Evolutionary conservation across 495 filamentous ascomycete genomes (phyloP).

Genomic region (Lepidopterella palustris): DNA sequence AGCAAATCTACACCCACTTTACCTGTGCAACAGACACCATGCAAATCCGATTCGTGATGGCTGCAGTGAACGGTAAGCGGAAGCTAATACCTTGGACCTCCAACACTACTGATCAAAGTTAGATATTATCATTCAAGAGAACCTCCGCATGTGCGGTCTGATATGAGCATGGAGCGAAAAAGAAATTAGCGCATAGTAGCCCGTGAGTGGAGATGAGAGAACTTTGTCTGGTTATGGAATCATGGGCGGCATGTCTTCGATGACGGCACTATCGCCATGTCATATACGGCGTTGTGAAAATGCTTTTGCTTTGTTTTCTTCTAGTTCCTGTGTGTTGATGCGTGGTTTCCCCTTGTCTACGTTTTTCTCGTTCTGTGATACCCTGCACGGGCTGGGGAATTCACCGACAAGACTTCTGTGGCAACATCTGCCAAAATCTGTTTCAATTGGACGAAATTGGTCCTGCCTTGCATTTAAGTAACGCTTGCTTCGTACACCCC

Average conservation of each 20-base stretch:
- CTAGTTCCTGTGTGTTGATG: conserved; percentile 6
- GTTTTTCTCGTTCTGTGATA: conserved; percentile 25
- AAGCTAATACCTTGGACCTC: not conserved
- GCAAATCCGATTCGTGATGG: conserved; percentile 99
- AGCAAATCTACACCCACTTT: conserved; percentile 99
- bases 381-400: conserved; percentile 27
- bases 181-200: not conserved
- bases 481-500: not conserved
- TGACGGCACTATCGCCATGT: conserved; percentile 12
- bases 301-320: conserved; percentile 9
- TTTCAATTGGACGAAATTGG: conserved; percentile 8
- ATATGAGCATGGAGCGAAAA: conserved; percentile 53
- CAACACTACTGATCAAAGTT: conserved; percentile 11
- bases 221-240: conserved; percentile 11
- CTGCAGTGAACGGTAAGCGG: conserved; percentile 89
- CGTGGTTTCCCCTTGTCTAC: not conserved
- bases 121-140: conserved; percentile 99
- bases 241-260: conserved; percentile 26
- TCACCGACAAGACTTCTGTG: conserved; percentile 11
- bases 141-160: conserved; percentile 93
- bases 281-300: conserved; percentile 29
- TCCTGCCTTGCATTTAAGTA: not conserved
- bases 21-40: conserved; percentile 94
- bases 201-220: not conserved
- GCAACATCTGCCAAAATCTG: not conserved